These are phyloP conservation scores for Xylaria acuta DNA, from an alignment of 495 filamentous ascomycete species.

Conservation along the genomic window DNA sequence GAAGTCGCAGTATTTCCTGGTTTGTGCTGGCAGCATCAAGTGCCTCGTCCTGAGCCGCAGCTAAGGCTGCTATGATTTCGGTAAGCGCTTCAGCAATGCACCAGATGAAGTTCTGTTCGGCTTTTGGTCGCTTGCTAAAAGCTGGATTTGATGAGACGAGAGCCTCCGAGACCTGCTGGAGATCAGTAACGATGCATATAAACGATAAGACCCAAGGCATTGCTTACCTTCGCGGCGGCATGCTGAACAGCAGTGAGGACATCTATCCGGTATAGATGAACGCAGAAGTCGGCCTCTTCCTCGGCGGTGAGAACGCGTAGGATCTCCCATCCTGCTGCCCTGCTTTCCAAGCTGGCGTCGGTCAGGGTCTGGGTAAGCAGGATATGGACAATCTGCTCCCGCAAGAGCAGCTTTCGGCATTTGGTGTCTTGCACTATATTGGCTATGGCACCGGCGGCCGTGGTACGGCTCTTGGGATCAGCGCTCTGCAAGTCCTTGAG, in stretches of 20 bases:
- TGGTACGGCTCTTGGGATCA: conserved; percentile 58
- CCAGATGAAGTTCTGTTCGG: conserved; percentile 57
- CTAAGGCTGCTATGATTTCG: conserved; percentile 51
- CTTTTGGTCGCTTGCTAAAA: conserved; percentile 53
- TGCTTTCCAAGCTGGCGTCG: conserved; percentile 61
- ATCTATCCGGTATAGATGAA: conserved; percentile 66
- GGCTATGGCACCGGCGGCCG: conserved; percentile 60
- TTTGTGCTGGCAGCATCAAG: conserved; percentile 55
- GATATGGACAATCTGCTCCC: conserved; percentile 65
- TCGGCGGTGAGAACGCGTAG: conserved; percentile 62
- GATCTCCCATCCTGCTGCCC: conserved; percentile 66
- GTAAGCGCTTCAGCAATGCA: conserved; percentile 55
- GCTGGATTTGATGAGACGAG: conserved; percentile 44
- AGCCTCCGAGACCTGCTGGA: conserved; percentile 49
- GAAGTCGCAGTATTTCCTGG: conserved; percentile 53
- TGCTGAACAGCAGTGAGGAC: conserved; percentile 61
- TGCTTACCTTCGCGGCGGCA: conserved; percentile 56
- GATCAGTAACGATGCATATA: conserved; percentile 28
- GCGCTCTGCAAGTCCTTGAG: conserved; percentile 61
- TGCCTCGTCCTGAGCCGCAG: conserved; percentile 61
- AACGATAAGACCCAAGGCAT: neutral
- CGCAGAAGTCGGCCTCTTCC: conserved; percentile 65
- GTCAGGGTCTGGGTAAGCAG: conserved; percentile 66
- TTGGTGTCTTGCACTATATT: conserved; percentile 65
- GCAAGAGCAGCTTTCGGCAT: conserved; percentile 63